These are phyloP conservation scores for Capronia epimyces DNA, from an alignment of 2,329 filamentous ascomycete species.

Conservation along the genomic window DNA sequence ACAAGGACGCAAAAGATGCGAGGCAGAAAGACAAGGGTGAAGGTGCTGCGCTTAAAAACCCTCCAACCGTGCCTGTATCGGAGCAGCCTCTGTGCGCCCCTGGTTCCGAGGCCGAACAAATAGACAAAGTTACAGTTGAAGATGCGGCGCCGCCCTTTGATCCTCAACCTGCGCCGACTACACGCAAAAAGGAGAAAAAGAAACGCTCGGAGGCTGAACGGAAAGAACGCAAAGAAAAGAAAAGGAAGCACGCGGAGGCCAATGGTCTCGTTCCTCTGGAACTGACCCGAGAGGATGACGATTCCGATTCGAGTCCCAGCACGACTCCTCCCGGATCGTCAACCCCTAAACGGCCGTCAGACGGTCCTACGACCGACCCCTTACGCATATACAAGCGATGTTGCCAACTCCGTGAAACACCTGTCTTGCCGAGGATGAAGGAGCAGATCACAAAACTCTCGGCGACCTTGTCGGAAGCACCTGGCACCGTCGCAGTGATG, in stretches of 20 bases:
- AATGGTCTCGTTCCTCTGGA: constrained; percentile 85
- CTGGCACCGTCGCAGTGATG: constrained; percentile 73
- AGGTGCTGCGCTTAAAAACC: constrained; percentile 65
- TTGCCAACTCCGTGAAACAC: constrained; percentile 87
- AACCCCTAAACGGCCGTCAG: constrained; percentile 41
- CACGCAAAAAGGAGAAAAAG: constrained; percentile 89
- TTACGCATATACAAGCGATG: constrained; percentile 89
- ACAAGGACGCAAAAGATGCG: constrained; percentile 43
- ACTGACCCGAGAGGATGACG: constrained; percentile 63
- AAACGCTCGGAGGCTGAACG: constrained; percentile 89
- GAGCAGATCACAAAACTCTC: constrained; percentile 72
- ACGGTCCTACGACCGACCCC: constrained; percentile 82
- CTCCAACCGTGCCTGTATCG: constrained; percentile 48
- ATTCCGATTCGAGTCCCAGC: constrained; percentile 47
- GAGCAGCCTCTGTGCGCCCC: constrained; percentile 30
- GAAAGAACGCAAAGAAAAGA: constrained; percentile 86
- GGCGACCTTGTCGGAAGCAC: constrained; percentile 57
- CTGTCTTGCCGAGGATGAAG: constrained; percentile 84
- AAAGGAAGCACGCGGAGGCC: constrained; percentile 74
- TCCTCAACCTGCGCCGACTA: constrained; percentile 43
- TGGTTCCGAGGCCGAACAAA: constrained; percentile 12
- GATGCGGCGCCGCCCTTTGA: constrained; percentile 17
- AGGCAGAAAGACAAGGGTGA: constrained; percentile 65
- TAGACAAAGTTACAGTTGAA: constrained; percentile 20
- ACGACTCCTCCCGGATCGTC: constrained; percentile 30